These are phyloP conservation scores for Dictyostelium gargantuum DNA, from an alignment of 208 protist genomes.

Conservation along the genomic window DNA sequence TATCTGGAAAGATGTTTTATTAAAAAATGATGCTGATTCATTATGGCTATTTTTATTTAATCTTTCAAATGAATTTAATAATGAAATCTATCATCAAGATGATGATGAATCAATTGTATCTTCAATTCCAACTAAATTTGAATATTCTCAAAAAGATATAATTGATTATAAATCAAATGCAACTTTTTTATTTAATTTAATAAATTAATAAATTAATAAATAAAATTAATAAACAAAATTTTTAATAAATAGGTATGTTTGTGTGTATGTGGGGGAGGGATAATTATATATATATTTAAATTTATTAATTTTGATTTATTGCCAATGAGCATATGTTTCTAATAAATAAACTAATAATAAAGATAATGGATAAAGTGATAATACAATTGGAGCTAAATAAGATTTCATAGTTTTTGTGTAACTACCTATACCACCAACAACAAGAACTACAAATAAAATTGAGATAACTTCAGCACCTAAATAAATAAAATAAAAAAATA, in stretches of 20 bases:
- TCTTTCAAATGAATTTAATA: conserved; percentile 3
- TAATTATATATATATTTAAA: background rate
- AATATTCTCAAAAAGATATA: background rate
- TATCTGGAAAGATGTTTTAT: conserved; percentile 30
- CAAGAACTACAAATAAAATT: conserved; percentile 70
- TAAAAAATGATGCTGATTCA: conserved; percentile 15
- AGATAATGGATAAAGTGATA: conserved; percentile 21
- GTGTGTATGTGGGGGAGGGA: no score
- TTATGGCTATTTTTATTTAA: conserved; percentile 43
- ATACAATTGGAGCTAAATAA: background rate
- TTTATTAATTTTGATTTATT: background rate
- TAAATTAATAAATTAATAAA: background rate
- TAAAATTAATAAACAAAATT: no score
- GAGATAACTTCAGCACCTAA: conserved; percentile 70
- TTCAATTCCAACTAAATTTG: background rate
- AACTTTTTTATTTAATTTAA: background rate
- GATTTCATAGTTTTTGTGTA: background rate
- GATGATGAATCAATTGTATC: background rate
- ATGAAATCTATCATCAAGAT: background rate
- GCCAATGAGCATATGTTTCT: conserved; percentile 14
- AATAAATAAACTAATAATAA: conserved; percentile 31
- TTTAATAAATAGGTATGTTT: no score
- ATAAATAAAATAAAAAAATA: no score
- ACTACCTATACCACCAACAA: conserved; percentile 44
- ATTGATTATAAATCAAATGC: conserved; percentile 22